A percentile compares a stretch with the other conserved stretches of the same genome.
These are phyloP conservation scores for Penicillium griseofulvum DNA, from an alignment of 2,329 filamentous ascomycete species.

Conservation along the genomic window DNA sequence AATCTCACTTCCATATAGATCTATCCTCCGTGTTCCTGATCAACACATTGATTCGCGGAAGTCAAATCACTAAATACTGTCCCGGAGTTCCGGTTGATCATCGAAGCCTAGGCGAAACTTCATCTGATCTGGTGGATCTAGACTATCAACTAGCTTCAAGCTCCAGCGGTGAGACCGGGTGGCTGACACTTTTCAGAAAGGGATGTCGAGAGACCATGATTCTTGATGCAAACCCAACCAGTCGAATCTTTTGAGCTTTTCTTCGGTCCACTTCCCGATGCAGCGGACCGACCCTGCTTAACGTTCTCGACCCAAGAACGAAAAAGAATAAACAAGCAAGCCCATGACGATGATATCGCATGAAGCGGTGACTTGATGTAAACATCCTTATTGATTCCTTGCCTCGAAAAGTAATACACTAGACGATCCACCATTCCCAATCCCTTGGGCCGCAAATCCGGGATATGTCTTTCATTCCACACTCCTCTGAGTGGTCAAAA, in stretches of 20 bases:
- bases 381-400: slow-evolving; percentile 4
- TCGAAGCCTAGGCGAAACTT: slow-evolving; percentile 15
- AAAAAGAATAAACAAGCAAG: background rate
- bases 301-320: slow-evolving; percentile 29
- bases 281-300: slow-evolving; percentile 40
- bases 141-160: slow-evolving; percentile 6
- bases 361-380: slow-evolving; percentile 24
- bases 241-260: slow-evolving; percentile 1
- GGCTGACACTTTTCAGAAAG: slow-evolving; percentile 7
- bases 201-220: background rate
- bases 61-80: slow-evolving; percentile 6
- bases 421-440: slow-evolving; percentile 19
- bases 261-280: slow-evolving; percentile 38
- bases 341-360: slow-evolving; percentile 9
- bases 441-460: slow-evolving; percentile 15
- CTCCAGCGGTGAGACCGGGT: slow-evolving; percentile 13
- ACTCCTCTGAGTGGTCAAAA: slow-evolving; percentile 9
- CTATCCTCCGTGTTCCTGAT: background rate
- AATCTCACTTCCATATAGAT: background rate
- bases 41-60: slow-evolving; percentile 12
- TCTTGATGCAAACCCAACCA: background rate
- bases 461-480: slow-evolving; percentile 14
- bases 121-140: slow-evolving; percentile 5
- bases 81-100: slow-evolving; percentile 19
- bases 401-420: slow-evolving; percentile 3